These are phyloP conservation scores for Aspergillus sclerotioniger DNA, from an alignment of 495 filamentous ascomycete species.

Conservation along the genomic window DNA sequence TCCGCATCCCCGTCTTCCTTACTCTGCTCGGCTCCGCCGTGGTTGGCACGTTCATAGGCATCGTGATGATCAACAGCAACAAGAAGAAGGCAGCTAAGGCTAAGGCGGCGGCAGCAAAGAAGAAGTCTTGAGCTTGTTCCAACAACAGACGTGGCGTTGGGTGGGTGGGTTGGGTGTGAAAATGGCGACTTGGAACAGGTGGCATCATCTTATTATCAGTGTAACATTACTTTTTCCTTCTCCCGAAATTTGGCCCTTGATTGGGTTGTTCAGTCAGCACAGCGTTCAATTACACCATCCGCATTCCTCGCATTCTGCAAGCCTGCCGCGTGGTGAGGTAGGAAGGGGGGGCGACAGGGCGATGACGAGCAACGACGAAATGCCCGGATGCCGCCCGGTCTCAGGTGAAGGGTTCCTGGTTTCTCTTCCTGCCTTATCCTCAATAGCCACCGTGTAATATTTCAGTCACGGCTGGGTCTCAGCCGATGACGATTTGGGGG, in stretches of 20 bases:
- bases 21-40: constrained; percentile 89
- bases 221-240: constrained; percentile 17
- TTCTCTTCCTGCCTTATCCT: background rate
- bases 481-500: background rate
- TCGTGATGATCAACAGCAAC: constrained; percentile 99
- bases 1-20: constrained; percentile 96
- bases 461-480: constrained; percentile 13
- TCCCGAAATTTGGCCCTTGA: background rate
- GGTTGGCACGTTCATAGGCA: constrained; percentile 90
- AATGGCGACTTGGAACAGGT: constrained; percentile 4
- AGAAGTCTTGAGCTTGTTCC: constrained; percentile 58
- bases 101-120: constrained; percentile 65
- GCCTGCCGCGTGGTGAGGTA: constrained; percentile 2
- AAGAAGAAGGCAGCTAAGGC: constrained; percentile 94
- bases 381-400: constrained; percentile 2
- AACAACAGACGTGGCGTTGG: constrained; percentile 10
- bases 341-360: background rate
- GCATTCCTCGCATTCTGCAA: constrained; percentile 5
- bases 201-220: constrained; percentile 13
- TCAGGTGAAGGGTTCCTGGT: constrained; percentile 3
- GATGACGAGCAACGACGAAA: background rate
- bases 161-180: constrained; percentile 9
- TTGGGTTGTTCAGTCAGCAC: background rate
- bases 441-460: constrained; percentile 15
- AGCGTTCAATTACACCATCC: background rate